These are phyloP conservation scores for Beta corolliflora DNA, from an alignment of 179 eudicot genomes.

Conservation along the genomic window DNA sequence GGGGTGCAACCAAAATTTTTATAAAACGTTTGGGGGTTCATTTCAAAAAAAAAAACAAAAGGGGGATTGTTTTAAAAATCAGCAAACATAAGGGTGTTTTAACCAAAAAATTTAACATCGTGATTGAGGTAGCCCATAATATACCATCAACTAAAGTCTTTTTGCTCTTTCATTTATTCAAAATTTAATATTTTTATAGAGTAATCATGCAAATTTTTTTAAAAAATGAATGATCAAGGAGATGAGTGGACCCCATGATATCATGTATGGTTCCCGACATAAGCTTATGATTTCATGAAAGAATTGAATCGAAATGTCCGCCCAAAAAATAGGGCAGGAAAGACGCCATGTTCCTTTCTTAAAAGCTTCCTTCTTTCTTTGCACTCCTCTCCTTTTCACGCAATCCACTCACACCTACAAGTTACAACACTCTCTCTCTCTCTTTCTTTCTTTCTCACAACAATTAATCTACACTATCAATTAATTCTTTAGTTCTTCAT, in stretches of 20 bases:
- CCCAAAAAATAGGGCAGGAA: conserved; percentile 35
- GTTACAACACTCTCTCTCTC: neutral
- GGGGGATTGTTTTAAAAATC: too few species aligned
- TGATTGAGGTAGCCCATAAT: too few species aligned
- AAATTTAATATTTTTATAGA: too few species aligned
- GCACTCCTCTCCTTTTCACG: conserved; percentile 35
- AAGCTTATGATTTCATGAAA: neutral
- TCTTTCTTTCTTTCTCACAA: neutral
- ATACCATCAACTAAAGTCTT: too few species aligned
- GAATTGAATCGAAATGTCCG: conserved; percentile 22
- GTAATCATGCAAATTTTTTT: too few species aligned
- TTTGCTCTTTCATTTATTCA: too few species aligned
- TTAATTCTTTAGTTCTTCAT: neutral
- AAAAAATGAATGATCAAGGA: too few species aligned
- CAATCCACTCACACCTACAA: neutral
- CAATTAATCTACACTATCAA: neutral
- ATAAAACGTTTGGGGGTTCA: too few species aligned
- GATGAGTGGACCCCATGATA: conserved; percentile 7
- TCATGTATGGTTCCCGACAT: neutral
- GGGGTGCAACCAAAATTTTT: too few species aligned
- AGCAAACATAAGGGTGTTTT: too few species aligned
- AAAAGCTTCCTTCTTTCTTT: conserved; percentile 34
- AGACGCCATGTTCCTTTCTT: conserved; percentile 44
- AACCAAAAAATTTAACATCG: too few species aligned
- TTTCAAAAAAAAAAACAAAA: too few species aligned